Conservation (phyloP, 2,329 filamentous ascomycete genomes). For the Elsinoe necatrix region DNA sequence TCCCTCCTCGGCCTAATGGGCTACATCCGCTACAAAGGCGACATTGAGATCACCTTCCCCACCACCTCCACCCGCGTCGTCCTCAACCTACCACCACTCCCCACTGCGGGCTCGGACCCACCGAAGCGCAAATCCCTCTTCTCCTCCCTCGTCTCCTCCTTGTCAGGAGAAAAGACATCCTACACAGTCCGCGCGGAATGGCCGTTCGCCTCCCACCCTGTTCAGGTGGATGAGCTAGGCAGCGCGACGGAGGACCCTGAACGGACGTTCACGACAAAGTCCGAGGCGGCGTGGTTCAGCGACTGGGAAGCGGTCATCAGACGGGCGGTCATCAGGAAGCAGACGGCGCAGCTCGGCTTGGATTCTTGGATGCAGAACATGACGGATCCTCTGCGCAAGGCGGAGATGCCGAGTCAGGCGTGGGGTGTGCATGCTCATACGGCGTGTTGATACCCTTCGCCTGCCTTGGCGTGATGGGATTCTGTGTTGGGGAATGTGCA, state of each 20-base stretch:
- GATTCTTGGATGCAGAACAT: conserved; percentile 11
- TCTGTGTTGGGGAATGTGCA: too few species aligned
- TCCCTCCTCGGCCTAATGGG: background rate
- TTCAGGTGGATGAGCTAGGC: background rate
- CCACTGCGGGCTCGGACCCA: background rate
- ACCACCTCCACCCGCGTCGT: background rate
- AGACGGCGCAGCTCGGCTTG: background rate
- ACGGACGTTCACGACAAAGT: conserved; percentile 2
- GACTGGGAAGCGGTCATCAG: conserved; percentile 9
- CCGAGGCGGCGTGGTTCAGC: background rate
- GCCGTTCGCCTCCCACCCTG: conserved; percentile 1
- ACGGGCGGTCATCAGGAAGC: conserved; percentile 1
- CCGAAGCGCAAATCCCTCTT: background rate
- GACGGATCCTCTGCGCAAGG: conserved; percentile 3
- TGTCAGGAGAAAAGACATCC: background rate
- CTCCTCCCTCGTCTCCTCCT: background rate
- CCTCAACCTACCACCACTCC: background rate
- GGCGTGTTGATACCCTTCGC: background rate
- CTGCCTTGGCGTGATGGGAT: background rate
- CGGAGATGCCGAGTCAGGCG: background rate
- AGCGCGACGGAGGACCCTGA: background rate
- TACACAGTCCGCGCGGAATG: conserved; percentile 3
- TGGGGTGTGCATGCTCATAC: background rate
- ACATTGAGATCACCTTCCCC: conserved; percentile 5
- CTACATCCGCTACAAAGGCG: conserved; percentile 5